phyloP scores from a whole-genome alignment of 1,139 yeast species.

The Nakaseomyces glabratus region DNA sequence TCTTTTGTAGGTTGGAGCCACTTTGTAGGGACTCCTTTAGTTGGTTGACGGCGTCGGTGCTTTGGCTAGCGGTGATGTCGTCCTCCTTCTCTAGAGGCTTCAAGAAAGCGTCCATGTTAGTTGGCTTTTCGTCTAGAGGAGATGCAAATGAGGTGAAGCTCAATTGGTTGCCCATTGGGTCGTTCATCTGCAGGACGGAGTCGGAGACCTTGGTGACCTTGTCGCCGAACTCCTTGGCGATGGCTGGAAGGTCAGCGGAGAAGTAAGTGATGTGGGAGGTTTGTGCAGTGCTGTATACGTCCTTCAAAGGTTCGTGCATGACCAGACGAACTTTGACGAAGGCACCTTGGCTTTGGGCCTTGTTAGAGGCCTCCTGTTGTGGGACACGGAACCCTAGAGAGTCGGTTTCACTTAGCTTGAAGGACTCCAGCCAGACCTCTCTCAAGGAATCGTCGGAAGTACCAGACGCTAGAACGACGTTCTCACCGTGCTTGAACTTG shows the following conservation, averaged over 20 bases:
- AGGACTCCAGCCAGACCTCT: slow-evolving; percentile 65
- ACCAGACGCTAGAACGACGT: slow-evolving; percentile 36
- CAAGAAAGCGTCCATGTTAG: slow-evolving; percentile 31
- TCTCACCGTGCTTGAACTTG: slow-evolving; percentile 32
- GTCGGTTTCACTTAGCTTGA: slow-evolving; percentile 48
- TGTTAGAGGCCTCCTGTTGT: slow-evolving; percentile 44
- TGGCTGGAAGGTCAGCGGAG: slow-evolving; percentile 39
- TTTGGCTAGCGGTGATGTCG: slow-evolving; percentile 22
- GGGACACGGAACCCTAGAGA: slow-evolving; percentile 44
- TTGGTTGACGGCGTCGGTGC: slow-evolving; percentile 14
- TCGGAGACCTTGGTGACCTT: slow-evolving; percentile 23
- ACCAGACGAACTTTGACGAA: slow-evolving; percentile 53
- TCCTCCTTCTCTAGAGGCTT: slow-evolving; percentile 11
- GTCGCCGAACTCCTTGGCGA: slow-evolving; percentile 34
- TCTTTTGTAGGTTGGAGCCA: slow-evolving; percentile 19
- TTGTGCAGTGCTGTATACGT: slow-evolving; percentile 29
- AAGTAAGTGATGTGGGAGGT: slow-evolving; percentile 38
- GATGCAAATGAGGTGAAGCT: slow-evolving; percentile 36
- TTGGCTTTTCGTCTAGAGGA: slow-evolving; percentile 30
- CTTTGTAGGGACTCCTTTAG: slow-evolving; percentile 18
- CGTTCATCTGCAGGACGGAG: slow-evolving; percentile 33
- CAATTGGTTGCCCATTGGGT: slow-evolving; percentile 51
- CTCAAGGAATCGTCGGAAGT: slow-evolving; percentile 54
- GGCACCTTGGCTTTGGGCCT: slow-evolving; percentile 44
- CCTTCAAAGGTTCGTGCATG: slow-evolving; percentile 30